These are phyloP conservation scores for Drechslerella coelobrocha DNA, from an alignment of 2,329 filamentous ascomycete genomes.

Conservation along the genomic window DNA sequence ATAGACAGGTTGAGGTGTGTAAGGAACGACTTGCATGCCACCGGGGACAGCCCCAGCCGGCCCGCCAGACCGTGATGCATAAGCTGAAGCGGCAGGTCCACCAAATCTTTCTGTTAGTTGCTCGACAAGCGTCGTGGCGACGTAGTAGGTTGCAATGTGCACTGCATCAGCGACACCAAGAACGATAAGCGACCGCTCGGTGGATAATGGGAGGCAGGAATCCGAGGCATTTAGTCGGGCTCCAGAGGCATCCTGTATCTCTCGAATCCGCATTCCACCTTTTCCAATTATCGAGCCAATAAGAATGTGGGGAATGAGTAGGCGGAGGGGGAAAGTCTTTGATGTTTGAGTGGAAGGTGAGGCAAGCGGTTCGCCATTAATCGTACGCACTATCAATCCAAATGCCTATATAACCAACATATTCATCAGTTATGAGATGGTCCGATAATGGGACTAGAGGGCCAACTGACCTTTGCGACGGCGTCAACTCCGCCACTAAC, in stretches of 20 bases:
- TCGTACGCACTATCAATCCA: constrained; percentile 93
- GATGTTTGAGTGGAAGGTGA: constrained; percentile 88
- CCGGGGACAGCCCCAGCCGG: constrained; percentile 92
- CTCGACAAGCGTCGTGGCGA: constrained; percentile 95
- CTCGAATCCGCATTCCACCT: constrained; percentile 90
- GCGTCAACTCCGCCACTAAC: constrained; percentile 96
- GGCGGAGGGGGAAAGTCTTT: constrained; percentile 94
- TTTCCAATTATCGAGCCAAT: constrained; percentile 99
- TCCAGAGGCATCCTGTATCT: constrained; percentile 97
- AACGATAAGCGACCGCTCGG: constrained; percentile 95
- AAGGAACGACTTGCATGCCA: constrained; percentile 99
- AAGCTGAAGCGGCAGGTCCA: constrained; percentile 94
- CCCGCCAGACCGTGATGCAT: constrained; percentile 91
- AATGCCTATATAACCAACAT: constrained; percentile 71
- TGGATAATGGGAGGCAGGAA: constrained; percentile 89
- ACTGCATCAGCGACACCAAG: constrained; percentile 98
- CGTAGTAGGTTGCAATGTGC: constrained; percentile 98
- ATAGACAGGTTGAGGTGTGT: constrained; percentile 88
- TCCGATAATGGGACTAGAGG: constrained; percentile 4
- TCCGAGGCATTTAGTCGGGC: constrained; percentile 96
- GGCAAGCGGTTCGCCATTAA: constrained; percentile 94
- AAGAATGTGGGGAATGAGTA: constrained; percentile 93
- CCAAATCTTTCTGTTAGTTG: constrained; percentile 97
- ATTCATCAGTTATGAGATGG: background rate
- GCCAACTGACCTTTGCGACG: constrained; percentile 79